phyloP scores from a whole-genome alignment of 2,329 filamentous ascomycete species.

The Hymenoscyphus fructigenus region DNA sequence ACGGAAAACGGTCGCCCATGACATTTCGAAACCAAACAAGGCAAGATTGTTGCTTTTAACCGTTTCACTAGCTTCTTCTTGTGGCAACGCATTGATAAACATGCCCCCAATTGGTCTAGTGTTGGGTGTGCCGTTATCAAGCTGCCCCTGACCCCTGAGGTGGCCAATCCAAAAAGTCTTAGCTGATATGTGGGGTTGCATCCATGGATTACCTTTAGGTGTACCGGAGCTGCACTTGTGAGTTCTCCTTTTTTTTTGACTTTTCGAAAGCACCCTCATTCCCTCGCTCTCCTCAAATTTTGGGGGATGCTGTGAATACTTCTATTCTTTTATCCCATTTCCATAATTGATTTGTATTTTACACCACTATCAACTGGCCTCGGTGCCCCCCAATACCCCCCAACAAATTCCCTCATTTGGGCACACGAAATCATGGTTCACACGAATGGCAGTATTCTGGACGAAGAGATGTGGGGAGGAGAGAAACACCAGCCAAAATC shows the following conservation, averaged over 20 bases:
- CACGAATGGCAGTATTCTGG: not conserved
- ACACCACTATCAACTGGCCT: not conserved
- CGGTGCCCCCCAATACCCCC: not conserved
- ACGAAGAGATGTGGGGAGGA: slow-evolving; percentile 5
- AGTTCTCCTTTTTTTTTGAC: not conserved
- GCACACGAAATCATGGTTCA: not conserved
- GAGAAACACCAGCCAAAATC: not conserved
- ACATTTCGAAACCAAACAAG: slow-evolving; percentile 3
- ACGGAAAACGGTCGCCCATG: not conserved
- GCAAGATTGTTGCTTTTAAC: not conserved
- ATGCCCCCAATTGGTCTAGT: not conserved
- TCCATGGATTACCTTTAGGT: slow-evolving; percentile 1
- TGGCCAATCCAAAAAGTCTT: not conserved
- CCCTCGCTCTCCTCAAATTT: not conserved
- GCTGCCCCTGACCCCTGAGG: not conserved
- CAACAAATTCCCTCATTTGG: not conserved
- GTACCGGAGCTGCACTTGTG: not conserved
- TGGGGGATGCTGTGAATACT: not conserved
- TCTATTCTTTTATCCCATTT: not conserved
- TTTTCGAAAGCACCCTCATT: not conserved
- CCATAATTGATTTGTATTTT: not conserved
- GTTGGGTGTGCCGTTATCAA: not conserved
- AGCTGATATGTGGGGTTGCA: slow-evolving; percentile 1
- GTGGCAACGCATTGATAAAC: not conserved
- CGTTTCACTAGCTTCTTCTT: not conserved